phyloP scores from a whole-genome alignment of 1,139 yeast species.

The Debaryomyces fabryi region DNA sequence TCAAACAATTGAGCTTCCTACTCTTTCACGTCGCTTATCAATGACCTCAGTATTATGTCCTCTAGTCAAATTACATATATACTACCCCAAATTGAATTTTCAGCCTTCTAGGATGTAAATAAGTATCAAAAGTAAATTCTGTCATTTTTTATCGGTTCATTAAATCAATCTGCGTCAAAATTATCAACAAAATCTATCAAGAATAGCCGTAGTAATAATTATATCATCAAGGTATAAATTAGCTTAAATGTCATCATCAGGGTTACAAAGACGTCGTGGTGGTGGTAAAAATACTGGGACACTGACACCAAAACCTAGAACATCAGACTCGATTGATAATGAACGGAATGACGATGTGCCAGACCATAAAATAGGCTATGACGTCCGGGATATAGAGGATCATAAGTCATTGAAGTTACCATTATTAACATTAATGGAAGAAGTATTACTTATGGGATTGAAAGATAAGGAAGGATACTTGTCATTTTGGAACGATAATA shows the following conservation, averaged over 20 bases:
- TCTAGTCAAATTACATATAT: not conserved
- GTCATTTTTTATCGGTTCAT: not conserved
- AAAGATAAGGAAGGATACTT: slow-evolving; percentile 95
- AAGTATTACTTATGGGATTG: slow-evolving; percentile 86
- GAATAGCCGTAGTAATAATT: not conserved
- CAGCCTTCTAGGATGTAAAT: not conserved
- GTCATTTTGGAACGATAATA: slow-evolving; percentile 97
- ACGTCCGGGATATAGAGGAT: slow-evolving; percentile 67
- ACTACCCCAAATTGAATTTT: not conserved
- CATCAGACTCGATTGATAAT: slow-evolving; percentile 25
- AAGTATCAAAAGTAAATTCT: not conserved
- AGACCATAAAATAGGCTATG: slow-evolving; percentile 75
- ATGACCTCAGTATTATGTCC: no score
- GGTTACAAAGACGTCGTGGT: slow-evolving; percentile 54
- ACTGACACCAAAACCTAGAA: slow-evolving; percentile 14
- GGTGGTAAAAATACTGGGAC: slow-evolving; percentile 24
- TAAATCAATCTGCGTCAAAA: slow-evolving; percentile 1
- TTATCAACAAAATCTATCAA: not conserved
- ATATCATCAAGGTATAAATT: not conserved
- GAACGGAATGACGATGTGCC: slow-evolving; percentile 17
- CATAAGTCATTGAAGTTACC: slow-evolving; percentile 58
- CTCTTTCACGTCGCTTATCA: no score
- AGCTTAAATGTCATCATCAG: slow-evolving; percentile 35
- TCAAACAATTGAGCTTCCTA: no score
- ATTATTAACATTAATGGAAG: slow-evolving; percentile 90